Percentiles rank a stretch among this genome's conserved stretches.
phyloP scores from a whole-genome alignment of 140 eudicot genomes.

The Ambrosia hybrid region DNA sequence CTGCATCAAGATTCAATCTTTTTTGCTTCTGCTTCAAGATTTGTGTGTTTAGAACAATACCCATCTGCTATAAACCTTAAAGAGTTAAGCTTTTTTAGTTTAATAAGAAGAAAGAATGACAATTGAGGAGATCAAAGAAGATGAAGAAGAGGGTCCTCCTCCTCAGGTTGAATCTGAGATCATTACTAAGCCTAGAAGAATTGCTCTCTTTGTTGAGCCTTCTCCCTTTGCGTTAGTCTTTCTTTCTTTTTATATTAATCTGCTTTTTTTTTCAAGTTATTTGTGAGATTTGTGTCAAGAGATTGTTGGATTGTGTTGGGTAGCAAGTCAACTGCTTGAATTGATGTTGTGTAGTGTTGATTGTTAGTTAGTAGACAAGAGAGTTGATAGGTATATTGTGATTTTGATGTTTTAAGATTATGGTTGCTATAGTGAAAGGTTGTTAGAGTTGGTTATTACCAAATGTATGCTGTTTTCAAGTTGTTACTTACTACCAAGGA shows the following conservation, averaged over 20 bases:
- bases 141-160: constrained; percentile 64
- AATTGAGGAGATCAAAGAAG: constrained; percentile 42
- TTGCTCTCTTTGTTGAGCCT: constrained; percentile 95
- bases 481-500: constrained; percentile 6
- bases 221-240: constrained; percentile 89
- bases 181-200: constrained; percentile 60
- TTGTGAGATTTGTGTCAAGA: no score
- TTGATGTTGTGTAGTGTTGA: background rate
- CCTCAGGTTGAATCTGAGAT: constrained; percentile 52
- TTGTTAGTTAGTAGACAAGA: constrained; percentile 4
- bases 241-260: background rate
- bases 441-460: background rate
- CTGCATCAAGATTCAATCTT: constrained; percentile 26
- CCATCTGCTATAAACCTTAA: constrained; percentile 25
- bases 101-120: constrained; percentile 43
- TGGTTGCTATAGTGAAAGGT: no score
- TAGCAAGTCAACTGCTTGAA: constrained; percentile 24
- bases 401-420: background rate
- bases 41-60: constrained; percentile 20
- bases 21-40: constrained; percentile 23
- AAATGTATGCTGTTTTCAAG: constrained; percentile 5
- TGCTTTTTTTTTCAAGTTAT: background rate
- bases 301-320: constrained; percentile 1
- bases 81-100: constrained; percentile 25
- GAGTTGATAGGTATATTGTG: background rate